phyloP scores from a whole-genome alignment of 768 basidiomycete genomes.

The Leccinum ochraceum region DNA sequence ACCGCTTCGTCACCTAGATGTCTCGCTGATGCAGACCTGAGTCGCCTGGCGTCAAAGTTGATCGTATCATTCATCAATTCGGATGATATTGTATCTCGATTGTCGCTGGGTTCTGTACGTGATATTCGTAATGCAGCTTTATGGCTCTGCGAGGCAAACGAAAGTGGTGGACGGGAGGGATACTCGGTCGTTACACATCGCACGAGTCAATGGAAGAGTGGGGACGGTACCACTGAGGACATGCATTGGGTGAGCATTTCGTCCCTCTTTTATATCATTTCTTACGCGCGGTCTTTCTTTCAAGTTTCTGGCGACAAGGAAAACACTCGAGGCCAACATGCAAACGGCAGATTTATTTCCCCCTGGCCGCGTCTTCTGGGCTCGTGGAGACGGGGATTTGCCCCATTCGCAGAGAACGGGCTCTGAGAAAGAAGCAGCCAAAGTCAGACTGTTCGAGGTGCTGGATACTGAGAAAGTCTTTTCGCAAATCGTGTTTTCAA shows the following conservation, averaged over 20 bases:
- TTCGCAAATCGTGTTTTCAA: conserved; percentile 76
- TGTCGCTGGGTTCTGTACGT: conserved; percentile 75
- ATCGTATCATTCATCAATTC: conserved; percentile 82
- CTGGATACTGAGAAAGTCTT: conserved; percentile 76
- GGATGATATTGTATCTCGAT: conserved; percentile 75
- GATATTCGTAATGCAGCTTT: conserved; percentile 73
- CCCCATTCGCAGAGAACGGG: conserved; percentile 44
- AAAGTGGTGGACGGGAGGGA: conserved; percentile 39
- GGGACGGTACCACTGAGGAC: conserved; percentile 53
- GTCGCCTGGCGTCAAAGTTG: conserved; percentile 58
- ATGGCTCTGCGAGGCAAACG: conserved; percentile 78
- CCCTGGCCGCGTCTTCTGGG: conserved; percentile 79
- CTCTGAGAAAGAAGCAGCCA: conserved; percentile 39
- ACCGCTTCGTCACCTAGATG: conserved; percentile 42
- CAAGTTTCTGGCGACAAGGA: conserved; percentile 77
- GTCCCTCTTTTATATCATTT: not conserved
- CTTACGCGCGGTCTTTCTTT: not conserved
- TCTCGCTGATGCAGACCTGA: conserved; percentile 59
- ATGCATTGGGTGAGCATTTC: conserved; percentile 50
- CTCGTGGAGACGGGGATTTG: conserved; percentile 69
- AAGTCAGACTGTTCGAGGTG: conserved; percentile 76
- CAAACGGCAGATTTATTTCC: conserved; percentile 69
- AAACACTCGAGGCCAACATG: conserved; percentile 87
- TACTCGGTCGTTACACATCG: conserved; percentile 42
- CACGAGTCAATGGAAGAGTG: conserved; percentile 65